Evolutionary conservation across 1,284 basidiomycete species (phyloP).

Genomic region (Naganishia albida): DNA sequence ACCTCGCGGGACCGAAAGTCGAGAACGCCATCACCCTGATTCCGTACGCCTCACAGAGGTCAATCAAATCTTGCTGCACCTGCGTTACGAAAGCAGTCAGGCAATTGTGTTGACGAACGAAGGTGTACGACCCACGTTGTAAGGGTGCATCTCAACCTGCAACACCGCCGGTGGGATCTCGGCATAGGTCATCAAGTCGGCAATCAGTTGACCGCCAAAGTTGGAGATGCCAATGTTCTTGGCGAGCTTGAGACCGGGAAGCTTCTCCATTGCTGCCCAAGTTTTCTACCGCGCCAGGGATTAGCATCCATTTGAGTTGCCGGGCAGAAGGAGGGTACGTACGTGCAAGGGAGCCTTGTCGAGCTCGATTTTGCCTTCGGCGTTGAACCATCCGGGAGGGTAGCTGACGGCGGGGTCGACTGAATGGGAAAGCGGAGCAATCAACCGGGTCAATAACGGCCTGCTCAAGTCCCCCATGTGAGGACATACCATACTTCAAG

Average conservation of each 20-base stretch:
- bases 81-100: too few species aligned
- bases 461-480: neutral
- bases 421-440: neutral
- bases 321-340: neutral
- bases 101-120: too few species aligned
- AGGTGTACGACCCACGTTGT: constrained; percentile 54
- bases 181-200: constrained; percentile 64
- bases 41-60: constrained; percentile 61
- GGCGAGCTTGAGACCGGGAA: constrained; percentile 67
- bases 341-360: constrained; percentile 40
- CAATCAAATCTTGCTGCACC: constrained; percentile 65
- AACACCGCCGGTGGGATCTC: constrained; percentile 69
- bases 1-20: constrained; percentile 66
- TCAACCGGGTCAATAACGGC: neutral
- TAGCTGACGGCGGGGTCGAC: constrained; percentile 73
- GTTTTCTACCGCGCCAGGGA: constrained; percentile 65
- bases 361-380: constrained; percentile 62
- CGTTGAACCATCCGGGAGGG: constrained; percentile 74
- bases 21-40: constrained; percentile 77
- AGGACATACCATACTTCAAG: constrained; percentile 60
- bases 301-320: neutral
- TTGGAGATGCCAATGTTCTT: constrained; percentile 70
- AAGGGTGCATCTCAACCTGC: constrained; percentile 74
- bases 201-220: constrained; percentile 38
- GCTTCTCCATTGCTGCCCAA: constrained; percentile 72